Evolutionary conservation across 179 eudicot genomes (phyloP).

Genomic region (Beta macrorhiza): DNA sequence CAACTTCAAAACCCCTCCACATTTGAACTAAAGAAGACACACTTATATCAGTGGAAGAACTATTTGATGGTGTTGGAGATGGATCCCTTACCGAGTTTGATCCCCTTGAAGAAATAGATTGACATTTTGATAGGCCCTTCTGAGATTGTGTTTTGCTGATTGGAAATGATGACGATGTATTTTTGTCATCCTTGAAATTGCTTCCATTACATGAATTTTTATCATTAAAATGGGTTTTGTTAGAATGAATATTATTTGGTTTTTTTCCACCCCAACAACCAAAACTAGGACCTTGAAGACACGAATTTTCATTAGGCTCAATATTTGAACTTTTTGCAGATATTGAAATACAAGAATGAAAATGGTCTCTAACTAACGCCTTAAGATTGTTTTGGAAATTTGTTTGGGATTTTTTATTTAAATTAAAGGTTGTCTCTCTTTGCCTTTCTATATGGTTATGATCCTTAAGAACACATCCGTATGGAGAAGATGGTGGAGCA

Average conservation of each 20-base stretch:
- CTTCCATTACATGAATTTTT: background rate
- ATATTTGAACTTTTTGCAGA: constrained; percentile 15
- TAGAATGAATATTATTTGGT: background rate
- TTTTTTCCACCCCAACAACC: background rate
- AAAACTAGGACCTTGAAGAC: background rate
- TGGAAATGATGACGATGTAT: background rate
- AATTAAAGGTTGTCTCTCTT: constrained; percentile 18
- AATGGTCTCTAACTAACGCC: constrained; percentile 39
- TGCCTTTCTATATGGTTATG: constrained; percentile 27
- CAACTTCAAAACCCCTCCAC: constrained; percentile 55
- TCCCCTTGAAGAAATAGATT: constrained; percentile 17
- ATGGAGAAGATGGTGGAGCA: constrained; percentile 36
- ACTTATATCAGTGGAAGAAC: constrained; percentile 32
- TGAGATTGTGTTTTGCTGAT: constrained; percentile 21
- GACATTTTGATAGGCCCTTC: constrained; percentile 4
- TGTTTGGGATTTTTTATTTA: constrained; percentile 15
- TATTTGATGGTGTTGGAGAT: constrained; percentile 35
- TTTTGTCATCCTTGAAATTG: background rate
- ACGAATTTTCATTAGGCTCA: constrained; percentile 16
- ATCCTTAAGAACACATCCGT: constrained; percentile 40
- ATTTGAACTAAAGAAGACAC: constrained; percentile 68
- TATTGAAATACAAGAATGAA: constrained; percentile 37
- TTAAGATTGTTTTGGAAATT: constrained; percentile 34
- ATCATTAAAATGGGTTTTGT: constrained; percentile 1
- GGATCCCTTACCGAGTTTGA: constrained; percentile 27